Percentiles rank a stretch among this genome's conserved stretches.
Conservation (phyloP, 2,329 filamentous ascomycete species). For the Diaporthe citriasiana region DNA sequence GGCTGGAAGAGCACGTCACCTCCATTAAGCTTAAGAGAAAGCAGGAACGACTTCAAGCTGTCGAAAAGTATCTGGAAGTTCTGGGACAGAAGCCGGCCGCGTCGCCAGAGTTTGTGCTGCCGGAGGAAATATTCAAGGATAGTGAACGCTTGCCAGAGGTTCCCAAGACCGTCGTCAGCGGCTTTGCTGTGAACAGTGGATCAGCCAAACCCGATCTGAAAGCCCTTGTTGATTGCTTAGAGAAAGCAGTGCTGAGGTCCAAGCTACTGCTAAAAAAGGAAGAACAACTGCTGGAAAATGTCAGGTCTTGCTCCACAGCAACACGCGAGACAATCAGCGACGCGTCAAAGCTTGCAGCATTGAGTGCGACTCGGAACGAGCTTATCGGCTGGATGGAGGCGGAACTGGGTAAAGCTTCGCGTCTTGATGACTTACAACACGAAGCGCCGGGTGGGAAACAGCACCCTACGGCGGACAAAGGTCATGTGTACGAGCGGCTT, state of each 20-base stretch:
- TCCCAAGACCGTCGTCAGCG: slow-evolving; percentile 66
- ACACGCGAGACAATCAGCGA: slow-evolving; percentile 54
- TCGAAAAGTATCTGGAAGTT: slow-evolving; percentile 66
- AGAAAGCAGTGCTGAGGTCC: slow-evolving; percentile 70
- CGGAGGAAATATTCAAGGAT: slow-evolving; percentile 62
- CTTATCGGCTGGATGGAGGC: slow-evolving; percentile 76
- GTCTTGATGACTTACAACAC: slow-evolving; percentile 46
- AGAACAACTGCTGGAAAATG: slow-evolving; percentile 66
- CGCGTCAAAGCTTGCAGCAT: slow-evolving; percentile 63
- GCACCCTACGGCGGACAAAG: slow-evolving; percentile 39
- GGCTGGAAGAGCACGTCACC: slow-evolving; percentile 65
- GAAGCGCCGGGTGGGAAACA: slow-evolving; percentile 40
- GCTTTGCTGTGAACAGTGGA: slow-evolving; percentile 60
- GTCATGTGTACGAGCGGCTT: slow-evolving; percentile 58
- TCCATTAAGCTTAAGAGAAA: slow-evolving; percentile 67
- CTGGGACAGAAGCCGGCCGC: slow-evolving; percentile 67
- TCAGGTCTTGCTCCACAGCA: slow-evolving; percentile 56
- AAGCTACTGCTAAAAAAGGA: slow-evolving; percentile 70
- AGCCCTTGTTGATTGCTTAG: slow-evolving; percentile 64
- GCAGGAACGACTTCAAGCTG: slow-evolving; percentile 62
- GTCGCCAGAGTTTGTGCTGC: slow-evolving; percentile 63
- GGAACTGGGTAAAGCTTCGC: slow-evolving; percentile 68
- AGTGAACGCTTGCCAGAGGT: slow-evolving; percentile 62
- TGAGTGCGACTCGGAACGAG: slow-evolving; percentile 69
- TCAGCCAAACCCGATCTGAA: slow-evolving; percentile 59